Evolutionary conservation across 805 yeast genomes (phyloP).

Genomic region (Yarrowia keelungensis): DNA sequence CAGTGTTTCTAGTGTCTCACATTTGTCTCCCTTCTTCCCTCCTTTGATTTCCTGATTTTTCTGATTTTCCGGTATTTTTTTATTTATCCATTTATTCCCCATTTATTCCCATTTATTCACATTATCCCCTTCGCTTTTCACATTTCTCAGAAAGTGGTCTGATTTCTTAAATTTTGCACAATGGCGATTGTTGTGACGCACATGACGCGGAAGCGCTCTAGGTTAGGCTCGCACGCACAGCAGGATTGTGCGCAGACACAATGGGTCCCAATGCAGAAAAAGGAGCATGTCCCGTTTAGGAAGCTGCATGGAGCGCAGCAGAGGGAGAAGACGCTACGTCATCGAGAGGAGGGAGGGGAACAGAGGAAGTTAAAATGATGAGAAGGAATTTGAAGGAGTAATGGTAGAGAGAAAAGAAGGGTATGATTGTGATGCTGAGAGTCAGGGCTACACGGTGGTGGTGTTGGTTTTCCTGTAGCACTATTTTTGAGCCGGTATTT

Average conservation of each 20-base stretch:
- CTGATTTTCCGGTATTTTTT: no score
- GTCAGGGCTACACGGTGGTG: no score
- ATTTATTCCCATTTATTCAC: background rate
- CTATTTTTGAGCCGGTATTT: no score
- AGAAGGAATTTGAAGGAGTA: no score
- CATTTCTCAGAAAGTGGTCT: conserved; percentile 21
- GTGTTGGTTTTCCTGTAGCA: no score
- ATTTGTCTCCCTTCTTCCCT: no score
- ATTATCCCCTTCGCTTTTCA: background rate
- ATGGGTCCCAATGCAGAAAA: conserved; percentile 11
- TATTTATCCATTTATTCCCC: background rate
- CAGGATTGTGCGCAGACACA: conserved; percentile 8
- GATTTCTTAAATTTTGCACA: conserved; percentile 25
- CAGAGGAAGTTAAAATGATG: background rate
- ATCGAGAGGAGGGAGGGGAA: background rate
- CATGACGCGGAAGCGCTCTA: conserved; percentile 14
- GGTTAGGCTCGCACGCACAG: background rate
- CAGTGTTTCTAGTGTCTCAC: no score
- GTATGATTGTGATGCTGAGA: no score
- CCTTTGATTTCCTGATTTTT: no score
- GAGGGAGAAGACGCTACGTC: conserved; percentile 13
- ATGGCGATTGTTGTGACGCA: conserved; percentile 33
- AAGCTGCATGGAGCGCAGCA: conserved; percentile 30
- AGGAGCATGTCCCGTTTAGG: conserved; percentile 20
- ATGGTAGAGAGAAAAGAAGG: no score